Conservation (phyloP, 768 basidiomycete genomes). For the Termitomyces bulborhizus region DNA sequence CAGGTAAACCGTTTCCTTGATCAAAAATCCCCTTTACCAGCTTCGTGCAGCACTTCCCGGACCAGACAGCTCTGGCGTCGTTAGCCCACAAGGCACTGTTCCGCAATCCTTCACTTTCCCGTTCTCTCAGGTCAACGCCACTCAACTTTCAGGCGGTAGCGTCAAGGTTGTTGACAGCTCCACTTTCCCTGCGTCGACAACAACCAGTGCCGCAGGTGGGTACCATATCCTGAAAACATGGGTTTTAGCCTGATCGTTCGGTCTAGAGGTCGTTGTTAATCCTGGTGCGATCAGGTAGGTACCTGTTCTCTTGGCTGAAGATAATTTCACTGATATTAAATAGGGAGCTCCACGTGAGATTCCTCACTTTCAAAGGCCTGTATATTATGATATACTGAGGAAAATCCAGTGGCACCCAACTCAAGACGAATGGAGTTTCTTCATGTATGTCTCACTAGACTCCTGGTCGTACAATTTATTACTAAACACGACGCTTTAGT, state of each 20-base stretch:
- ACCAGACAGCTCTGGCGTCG: slow-evolving; percentile 26
- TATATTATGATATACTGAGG: not conserved
- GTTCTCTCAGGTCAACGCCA: slow-evolving; percentile 39
- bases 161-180: slow-evolving; percentile 48
- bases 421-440: slow-evolving; percentile 59
- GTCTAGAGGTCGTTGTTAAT: slow-evolving; percentile 44
- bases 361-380: not conserved
- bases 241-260: not conserved
- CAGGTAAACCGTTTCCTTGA: slow-evolving; percentile 19
- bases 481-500: slow-evolving; percentile 22
- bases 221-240: not conserved
- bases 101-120: slow-evolving; percentile 41
- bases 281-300: slow-evolving; percentile 48
- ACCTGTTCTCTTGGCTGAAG: not conserved
- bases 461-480: not conserved
- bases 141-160: slow-evolving; percentile 38
- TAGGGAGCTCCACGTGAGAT: slow-evolving; percentile 51
- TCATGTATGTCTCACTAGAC: slow-evolving; percentile 33
- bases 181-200: slow-evolving; percentile 45
- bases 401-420: slow-evolving; percentile 60
- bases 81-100: slow-evolving; percentile 38
- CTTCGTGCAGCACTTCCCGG: slow-evolving; percentile 25
- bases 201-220: slow-evolving; percentile 40
- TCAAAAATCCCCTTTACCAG: not conserved
- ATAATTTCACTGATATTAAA: not conserved